A percentile compares a stretch with the other conserved stretches of the same genome.
phyloP scores from a whole-genome alignment of 768 basidiomycete genomes.

The Boletus bicolor region DNA sequence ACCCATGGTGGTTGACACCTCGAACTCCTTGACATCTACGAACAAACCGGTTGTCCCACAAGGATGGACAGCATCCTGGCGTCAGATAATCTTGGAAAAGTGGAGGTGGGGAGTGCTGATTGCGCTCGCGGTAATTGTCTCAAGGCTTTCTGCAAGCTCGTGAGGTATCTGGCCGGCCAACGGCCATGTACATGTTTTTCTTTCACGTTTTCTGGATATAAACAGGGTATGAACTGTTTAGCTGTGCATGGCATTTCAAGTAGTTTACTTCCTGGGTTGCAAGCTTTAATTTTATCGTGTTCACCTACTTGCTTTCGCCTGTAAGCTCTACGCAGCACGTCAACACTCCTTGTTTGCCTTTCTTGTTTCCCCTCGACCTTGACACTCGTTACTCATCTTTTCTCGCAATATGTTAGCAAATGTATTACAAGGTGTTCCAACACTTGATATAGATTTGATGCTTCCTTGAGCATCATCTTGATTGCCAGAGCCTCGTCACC shows the following conservation, averaged over 20 bases:
- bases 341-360: conserved; percentile 9
- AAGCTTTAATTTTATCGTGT: conserved; percentile 10
- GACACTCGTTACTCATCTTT: conserved; percentile 20
- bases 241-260: conserved; percentile 18
- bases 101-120: conserved; percentile 83
- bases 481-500: conserved; percentile 52
- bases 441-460: conserved; percentile 5
- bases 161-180: conserved; percentile 12
- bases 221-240: conserved; percentile 12
- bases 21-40: conserved; percentile 21
- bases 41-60: conserved; percentile 34
- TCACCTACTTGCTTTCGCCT: conserved; percentile 11
- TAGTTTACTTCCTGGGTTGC: conserved; percentile 15
- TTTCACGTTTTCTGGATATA: conserved; percentile 17
- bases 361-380: conserved; percentile 8
- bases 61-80: conserved; percentile 61
- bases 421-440: conserved; percentile 23
- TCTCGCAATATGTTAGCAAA: conserved; percentile 23
- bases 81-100: conserved; percentile 73
- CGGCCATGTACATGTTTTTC: not conserved
- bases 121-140: conserved; percentile 73
- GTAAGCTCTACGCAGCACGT: conserved; percentile 5
- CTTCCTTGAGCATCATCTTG: not conserved
- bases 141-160: conserved; percentile 60
- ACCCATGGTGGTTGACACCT: conserved; percentile 14